phyloP scores from a whole-genome alignment of 2,329 filamentous ascomycete genomes.

The Uncinocarpus reesii region DNA sequence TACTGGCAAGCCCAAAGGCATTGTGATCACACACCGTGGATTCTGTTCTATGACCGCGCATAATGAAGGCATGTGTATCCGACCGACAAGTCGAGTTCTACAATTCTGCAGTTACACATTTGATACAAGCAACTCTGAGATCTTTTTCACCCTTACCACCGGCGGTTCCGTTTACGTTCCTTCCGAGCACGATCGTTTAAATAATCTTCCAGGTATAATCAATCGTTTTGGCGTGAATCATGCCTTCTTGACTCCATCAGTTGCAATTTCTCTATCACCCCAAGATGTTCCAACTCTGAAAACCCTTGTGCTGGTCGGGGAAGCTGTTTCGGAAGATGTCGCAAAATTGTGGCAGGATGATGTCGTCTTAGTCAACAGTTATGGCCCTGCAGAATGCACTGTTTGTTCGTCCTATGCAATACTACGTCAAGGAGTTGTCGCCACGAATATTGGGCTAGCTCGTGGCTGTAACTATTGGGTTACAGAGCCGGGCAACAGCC shows the following conservation, averaged over 20 bases:
- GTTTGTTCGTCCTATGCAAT: no score
- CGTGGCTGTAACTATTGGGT: conserved; percentile 17
- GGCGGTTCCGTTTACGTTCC: conserved; percentile 39
- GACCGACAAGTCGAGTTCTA: no score
- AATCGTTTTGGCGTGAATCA: neutral
- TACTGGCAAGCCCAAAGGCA: conserved; percentile 9
- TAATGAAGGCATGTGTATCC: no score
- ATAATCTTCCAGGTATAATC: conserved; percentile 31
- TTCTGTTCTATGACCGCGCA: no score
- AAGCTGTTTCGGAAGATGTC: conserved; percentile 25
- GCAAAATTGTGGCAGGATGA: no score
- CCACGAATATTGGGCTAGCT: neutral
- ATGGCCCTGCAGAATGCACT: no score
- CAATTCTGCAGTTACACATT: conserved; percentile 38
- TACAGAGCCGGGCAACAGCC: conserved; percentile 18
- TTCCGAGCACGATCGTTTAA: conserved; percentile 32
- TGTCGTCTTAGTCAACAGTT: no score
- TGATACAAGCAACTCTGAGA: conserved; percentile 81
- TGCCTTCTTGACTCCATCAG: conserved; percentile 8
- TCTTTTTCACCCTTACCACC: conserved; percentile 43
- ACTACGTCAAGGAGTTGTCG: neutral
- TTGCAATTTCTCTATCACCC: conserved; percentile 32
- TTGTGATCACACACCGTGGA: conserved; percentile 4
- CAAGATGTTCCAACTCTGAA: conserved; percentile 34
- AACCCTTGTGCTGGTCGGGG: conserved; percentile 25